Conservation (phyloP, 768 basidiomycete genomes). For the Mycena chlorophos region DNA sequence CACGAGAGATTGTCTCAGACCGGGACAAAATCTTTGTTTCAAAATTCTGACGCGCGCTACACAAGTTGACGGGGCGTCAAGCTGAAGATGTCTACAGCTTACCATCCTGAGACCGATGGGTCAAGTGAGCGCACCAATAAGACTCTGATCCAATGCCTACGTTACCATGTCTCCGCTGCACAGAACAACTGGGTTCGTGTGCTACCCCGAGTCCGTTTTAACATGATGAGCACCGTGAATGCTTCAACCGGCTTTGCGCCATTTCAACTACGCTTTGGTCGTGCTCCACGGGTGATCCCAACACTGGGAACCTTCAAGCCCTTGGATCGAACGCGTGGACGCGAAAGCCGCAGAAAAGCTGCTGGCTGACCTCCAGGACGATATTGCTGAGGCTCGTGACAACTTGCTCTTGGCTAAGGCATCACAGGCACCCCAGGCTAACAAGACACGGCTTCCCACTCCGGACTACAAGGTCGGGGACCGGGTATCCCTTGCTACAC, state of each 20-base stretch:
- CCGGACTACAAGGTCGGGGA: conserved; percentile 26
- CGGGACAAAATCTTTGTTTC: conserved; percentile 33
- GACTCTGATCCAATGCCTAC: conserved; percentile 30
- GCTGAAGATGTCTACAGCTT: conserved; percentile 33
- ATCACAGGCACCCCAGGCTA: conserved; percentile 24
- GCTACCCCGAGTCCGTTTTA: conserved; percentile 30
- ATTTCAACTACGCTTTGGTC: conserved; percentile 32
- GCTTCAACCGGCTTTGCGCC: conserved; percentile 31
- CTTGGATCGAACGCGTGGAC: conserved; percentile 6
- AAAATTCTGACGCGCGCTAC: conserved; percentile 30
- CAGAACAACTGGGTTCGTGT: conserved; percentile 32
- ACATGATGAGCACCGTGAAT: conserved; percentile 35
- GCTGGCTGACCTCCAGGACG: background rate
- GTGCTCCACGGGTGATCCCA: conserved; percentile 25
- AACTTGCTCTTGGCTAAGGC: conserved; percentile 29
- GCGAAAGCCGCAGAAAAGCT: conserved; percentile 16
- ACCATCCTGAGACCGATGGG: conserved; percentile 41
- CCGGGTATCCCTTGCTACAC: conserved; percentile 30
- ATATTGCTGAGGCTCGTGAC: conserved; percentile 30
- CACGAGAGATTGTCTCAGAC: conserved; percentile 28
- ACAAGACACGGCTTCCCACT: too few species aligned
- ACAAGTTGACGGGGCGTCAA: conserved; percentile 23
- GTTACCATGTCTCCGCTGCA: conserved; percentile 32
- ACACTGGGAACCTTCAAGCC: conserved; percentile 24
- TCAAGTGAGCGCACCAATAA: conserved; percentile 34